These are phyloP conservation scores for Ascochyta lentis DNA, from an alignment of 2,329 filamentous ascomycete species.

Conservation along the genomic window DNA sequence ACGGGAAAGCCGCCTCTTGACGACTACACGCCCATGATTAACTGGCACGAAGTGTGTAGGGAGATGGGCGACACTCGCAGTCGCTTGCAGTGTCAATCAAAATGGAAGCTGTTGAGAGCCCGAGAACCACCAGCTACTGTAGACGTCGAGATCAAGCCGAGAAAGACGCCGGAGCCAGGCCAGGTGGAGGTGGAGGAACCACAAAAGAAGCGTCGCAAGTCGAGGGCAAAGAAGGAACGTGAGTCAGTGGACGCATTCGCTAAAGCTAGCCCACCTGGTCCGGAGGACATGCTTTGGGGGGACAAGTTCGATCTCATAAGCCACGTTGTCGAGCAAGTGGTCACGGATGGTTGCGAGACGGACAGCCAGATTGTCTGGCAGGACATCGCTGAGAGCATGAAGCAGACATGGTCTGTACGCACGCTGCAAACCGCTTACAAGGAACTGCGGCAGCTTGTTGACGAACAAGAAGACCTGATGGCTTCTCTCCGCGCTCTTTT, in stretches of 20 bases:
- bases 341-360: constrained; percentile 14
- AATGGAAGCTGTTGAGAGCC: constrained; percentile 61
- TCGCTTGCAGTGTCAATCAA: constrained; percentile 70
- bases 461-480: constrained; percentile 6
- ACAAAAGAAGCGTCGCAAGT: constrained; percentile 3
- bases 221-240: neutral
- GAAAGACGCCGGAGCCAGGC: neutral
- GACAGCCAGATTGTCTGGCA: constrained; percentile 49
- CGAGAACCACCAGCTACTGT: constrained; percentile 17
- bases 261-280: constrained; percentile 15
- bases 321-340: constrained; percentile 34
- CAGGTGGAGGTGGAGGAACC: neutral
- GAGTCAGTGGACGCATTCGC: neutral
- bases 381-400: constrained; percentile 10
- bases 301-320: constrained; percentile 52
- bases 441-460: constrained; percentile 22
- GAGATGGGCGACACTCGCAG: constrained; percentile 68
- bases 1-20: constrained; percentile 31
- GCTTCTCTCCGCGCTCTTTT: constrained; percentile 31
- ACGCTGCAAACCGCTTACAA: constrained; percentile 31
- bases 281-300: constrained; percentile 47
- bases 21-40: constrained; percentile 60
- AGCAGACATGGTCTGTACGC: constrained; percentile 25
- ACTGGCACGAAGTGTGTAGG: constrained; percentile 70
- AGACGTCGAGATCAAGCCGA: constrained; percentile 22